These are phyloP conservation scores for Plasmodium ovale DNA, from an alignment of 169 alveolate species.

Conservation along the genomic window DNA sequence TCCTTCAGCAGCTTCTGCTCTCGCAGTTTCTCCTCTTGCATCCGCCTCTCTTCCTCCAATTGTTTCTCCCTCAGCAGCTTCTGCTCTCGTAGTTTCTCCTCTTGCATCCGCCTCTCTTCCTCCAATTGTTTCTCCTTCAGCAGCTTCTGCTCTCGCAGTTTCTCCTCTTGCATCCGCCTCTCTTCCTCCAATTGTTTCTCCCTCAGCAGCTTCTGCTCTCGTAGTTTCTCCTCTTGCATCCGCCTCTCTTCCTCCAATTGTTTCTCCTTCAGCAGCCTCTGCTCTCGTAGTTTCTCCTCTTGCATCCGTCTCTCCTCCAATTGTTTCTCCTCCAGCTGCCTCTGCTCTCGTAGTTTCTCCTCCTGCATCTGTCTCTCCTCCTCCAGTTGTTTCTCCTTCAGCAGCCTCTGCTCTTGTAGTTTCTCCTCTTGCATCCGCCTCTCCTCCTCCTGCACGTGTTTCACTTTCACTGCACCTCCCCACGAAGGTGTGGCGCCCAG, in stretches of 20 bases:
- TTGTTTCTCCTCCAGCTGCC: background rate
- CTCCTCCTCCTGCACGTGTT: background rate
- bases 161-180: conserved; percentile 3
- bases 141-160: background rate
- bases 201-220: background rate
- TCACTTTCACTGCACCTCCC: background rate
- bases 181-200: conserved; percentile 16
- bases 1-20: no score
- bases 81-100: no score
- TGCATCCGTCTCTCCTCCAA: conserved; percentile 17
- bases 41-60: no score
- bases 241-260: conserved; percentile 1
- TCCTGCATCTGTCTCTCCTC: conserved; percentile 10
- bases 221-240: conserved; percentile 15
- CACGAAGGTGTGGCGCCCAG: background rate
- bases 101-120: conserved; percentile 3
- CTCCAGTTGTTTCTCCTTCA: background rate
- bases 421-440: background rate
- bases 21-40: no score
- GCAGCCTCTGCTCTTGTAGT: background rate
- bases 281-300: background rate
- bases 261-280: conserved; percentile 2
- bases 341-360: conserved; percentile 28
- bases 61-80: background rate
- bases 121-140: conserved; percentile 6